Evolutionary conservation across 139 green algal species (phyloP).

Genomic region (Tetraselmis striata): DNA sequence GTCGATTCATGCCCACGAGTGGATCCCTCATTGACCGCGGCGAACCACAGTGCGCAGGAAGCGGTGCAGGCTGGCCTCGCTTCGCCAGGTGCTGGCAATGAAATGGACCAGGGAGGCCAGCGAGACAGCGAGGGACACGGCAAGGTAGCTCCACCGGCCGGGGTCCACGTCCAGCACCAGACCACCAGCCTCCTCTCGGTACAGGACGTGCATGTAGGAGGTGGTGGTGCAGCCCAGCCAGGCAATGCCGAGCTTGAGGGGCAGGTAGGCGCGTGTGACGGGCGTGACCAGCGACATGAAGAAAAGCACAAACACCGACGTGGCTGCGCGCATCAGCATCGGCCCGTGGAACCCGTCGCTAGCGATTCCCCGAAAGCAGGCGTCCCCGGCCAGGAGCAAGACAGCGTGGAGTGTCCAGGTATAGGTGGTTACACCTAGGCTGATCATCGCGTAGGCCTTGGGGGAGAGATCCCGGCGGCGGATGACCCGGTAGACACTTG

Average conservation of each 20-base stretch:
- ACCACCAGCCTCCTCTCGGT: no score
- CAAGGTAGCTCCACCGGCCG: no score
- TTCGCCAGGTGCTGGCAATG: no score
- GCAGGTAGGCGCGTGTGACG: background rate
- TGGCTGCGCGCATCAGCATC: background rate
- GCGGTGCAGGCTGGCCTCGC: no score
- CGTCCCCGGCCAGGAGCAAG: background rate
- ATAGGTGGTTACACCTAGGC: background rate
- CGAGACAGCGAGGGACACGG: no score
- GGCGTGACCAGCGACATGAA: background rate
- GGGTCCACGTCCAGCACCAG: no score
- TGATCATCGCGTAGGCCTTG: background rate
- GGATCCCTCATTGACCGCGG: no score
- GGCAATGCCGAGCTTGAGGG: background rate
- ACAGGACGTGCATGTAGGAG: background rate
- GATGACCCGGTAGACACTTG: no score
- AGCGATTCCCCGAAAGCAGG: background rate
- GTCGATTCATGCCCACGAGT: no score
- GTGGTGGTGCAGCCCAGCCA: background rate
- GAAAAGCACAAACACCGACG: background rate
- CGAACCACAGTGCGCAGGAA: no score
- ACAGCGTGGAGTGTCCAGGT: background rate
- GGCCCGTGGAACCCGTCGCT: background rate
- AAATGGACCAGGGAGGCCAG: no score
- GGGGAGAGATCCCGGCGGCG: no score